These are phyloP conservation scores for Wallemia hederae DNA, from an alignment of 1,284 basidiomycete genomes.

Conservation along the genomic window DNA sequence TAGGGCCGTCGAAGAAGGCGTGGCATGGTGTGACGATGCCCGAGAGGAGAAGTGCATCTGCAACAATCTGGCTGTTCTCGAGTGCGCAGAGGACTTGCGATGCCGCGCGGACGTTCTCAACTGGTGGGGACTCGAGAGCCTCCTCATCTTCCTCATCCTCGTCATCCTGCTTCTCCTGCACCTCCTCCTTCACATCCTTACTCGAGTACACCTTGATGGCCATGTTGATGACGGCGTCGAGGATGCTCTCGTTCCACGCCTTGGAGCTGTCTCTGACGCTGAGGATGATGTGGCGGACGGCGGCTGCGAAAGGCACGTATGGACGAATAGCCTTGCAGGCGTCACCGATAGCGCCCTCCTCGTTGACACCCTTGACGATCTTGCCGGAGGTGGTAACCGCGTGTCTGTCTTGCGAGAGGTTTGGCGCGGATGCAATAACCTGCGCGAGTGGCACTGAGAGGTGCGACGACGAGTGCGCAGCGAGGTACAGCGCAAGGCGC, in stretches of 20 bases:
- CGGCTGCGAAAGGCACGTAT: constrained; percentile 5
- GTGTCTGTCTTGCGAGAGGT: neutral
- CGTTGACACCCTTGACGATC: neutral
- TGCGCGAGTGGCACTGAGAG: neutral
- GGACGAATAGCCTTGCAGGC: neutral
- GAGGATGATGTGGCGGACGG: constrained; percentile 5
- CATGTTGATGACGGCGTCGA: constrained; percentile 3
- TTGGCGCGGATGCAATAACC: neutral
- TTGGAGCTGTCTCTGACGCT: neutral
- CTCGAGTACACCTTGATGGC: neutral
- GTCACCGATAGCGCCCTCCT: neutral
- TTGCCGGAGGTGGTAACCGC: neutral
- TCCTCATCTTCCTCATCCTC: neutral
- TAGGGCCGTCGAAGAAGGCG: neutral
- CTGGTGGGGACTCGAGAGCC: neutral
- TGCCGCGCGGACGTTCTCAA: neutral
- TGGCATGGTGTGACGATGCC: neutral
- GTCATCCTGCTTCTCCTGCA: neutral
- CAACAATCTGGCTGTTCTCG: neutral
- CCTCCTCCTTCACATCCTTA: neutral
- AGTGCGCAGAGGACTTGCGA: neutral
- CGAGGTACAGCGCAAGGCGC: neutral
- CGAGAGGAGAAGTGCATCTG: neutral
- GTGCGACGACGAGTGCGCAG: neutral
- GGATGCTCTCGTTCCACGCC: constrained; percentile 3